A percentile compares a stretch with the other conserved stretches of the same genome.
These are phyloP conservation scores for Combretum micranthum DNA, from an alignment of 345 rosid genomes.

Conservation along the genomic window DNA sequence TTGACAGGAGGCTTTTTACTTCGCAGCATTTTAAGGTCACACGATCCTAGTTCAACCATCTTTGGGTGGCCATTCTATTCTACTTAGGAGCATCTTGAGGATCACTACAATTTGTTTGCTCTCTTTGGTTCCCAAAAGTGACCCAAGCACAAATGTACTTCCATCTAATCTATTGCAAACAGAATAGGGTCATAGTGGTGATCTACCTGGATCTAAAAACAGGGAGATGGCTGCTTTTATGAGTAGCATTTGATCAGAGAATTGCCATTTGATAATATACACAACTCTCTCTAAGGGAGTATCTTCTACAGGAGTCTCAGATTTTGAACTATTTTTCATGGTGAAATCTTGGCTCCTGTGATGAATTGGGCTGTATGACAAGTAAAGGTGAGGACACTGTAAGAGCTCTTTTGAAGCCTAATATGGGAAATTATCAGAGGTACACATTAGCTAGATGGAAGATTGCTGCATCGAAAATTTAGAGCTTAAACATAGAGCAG, in stretches of 20 bases:
- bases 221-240: slow-evolving; percentile 47
- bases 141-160: slow-evolving; percentile 40
- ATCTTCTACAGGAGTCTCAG: no score
- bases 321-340: no score
- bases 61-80: slow-evolving; percentile 64
- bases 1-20: slow-evolving; percentile 65
- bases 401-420: no score
- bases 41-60: slow-evolving; percentile 49
- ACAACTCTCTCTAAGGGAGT: no score
- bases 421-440: no score
- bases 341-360: no score
- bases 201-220: slow-evolving; percentile 21
- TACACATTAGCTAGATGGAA: no score
- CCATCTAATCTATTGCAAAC: slow-evolving; percentile 39
- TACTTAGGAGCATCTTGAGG: slow-evolving; percentile 56
- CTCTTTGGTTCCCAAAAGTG: slow-evolving; percentile 50
- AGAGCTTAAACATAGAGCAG: no score
- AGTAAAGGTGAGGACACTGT: no score
- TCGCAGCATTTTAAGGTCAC: slow-evolving; percentile 43
- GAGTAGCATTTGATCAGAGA: slow-evolving; percentile 9
- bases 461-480: no score
- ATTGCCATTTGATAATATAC: no score
- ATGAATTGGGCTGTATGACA: no score
- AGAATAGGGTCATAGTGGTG: slow-evolving; percentile 27
- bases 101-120: slow-evolving; percentile 45